Base-by-base conservation (phyloP, 2,329 filamentous ascomycete species). In the Botrytis porri region DNA sequence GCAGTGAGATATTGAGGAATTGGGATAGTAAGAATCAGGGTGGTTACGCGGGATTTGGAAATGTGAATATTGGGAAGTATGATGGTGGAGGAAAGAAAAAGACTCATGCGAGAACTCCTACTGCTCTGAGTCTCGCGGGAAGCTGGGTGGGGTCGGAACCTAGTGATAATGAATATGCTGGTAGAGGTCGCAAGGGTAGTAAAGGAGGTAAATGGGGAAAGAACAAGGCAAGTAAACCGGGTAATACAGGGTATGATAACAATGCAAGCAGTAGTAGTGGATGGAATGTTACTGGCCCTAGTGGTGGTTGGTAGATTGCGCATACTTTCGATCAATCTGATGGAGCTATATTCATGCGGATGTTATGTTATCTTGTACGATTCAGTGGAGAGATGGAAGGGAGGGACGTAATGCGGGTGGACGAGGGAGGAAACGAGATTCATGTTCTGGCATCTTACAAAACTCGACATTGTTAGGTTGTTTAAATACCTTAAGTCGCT, bases 71-170 rank as follows among this genome's bases (percentile, higher is more conserved):
- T n/a, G 69, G 61, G 20, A n/a, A 29, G 45, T 41, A 65, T 32
- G 10, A 35, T 57, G 45, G 43, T 37, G 37, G 32, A 43, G 35
- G 45, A 6, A 54, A 64, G 22, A 54, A 64, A 32, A 12, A 20
- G 10, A 43, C n/a, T 9, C 59, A 65, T 32, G 64, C 12, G n/a
- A 64, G 60, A 41, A 67, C 48, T 0, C 60, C 43, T 35, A 54
- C 69, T 71, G 69, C 69, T 20, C 9, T 64, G 14, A 66, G 60
- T 35, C 29, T 71, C 14, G 69, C 69, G 9, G 69, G 69, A 29
- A 71, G 69, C 5, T 71, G 69, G 69, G 59, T 48, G 1, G 66
- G 60, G 4, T 20, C 45, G 4, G 41, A 39, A 22, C 45, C 45
- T 41, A 65, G 69, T 29, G 48, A 66, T 7, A 22, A 66, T 29